Evolutionary conservation across 2,329 filamentous ascomycete species (phyloP).

Genomic region (Fusarium coicis): DNA sequence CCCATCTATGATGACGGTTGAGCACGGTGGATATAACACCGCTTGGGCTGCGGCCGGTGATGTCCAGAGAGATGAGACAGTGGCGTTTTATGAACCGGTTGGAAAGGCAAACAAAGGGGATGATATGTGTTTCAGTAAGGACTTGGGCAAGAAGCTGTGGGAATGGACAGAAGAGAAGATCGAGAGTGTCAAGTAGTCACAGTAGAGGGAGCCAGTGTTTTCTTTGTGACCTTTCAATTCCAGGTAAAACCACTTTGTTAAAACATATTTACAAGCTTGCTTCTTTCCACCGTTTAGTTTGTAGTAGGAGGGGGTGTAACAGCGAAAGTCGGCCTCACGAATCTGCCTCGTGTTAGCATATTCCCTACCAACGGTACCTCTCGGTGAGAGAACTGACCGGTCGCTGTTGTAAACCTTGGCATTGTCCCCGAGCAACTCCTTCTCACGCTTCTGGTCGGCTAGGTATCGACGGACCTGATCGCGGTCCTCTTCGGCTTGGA

Average conservation of each 20-base stretch:
- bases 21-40: slow-evolving; percentile 47
- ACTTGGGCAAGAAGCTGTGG: slow-evolving; percentile 51
- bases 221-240: slow-evolving; percentile 35
- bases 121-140: slow-evolving; percentile 40
- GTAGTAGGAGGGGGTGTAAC: slow-evolving; percentile 74
- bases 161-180: slow-evolving; percentile 49
- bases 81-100: slow-evolving; percentile 46
- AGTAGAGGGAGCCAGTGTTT: neutral
- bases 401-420: slow-evolving; percentile 89
- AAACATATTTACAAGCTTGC: slow-evolving; percentile 42
- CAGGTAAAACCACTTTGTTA: slow-evolving; percentile 20
- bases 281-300: slow-evolving; percentile 52
- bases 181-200: neutral
- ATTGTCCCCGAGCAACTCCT: slow-evolving; percentile 86
- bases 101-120: slow-evolving; percentile 36
- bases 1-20: slow-evolving; percentile 36
- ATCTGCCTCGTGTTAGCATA: slow-evolving; percentile 60
- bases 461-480: slow-evolving; percentile 89
- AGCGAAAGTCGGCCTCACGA: slow-evolving; percentile 83
- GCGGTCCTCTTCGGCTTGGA: slow-evolving; percentile 96
- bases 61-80: slow-evolving; percentile 23
- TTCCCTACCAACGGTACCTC: neutral
- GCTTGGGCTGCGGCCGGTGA: slow-evolving; percentile 47
- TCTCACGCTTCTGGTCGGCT: slow-evolving; percentile 90
- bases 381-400: slow-evolving; percentile 66